Percentiles rank a stretch among this genome's conserved stretches.
Evolutionary conservation across 306 rosid species (phyloP).

Genomic region (Rosa multiflora): DNA sequence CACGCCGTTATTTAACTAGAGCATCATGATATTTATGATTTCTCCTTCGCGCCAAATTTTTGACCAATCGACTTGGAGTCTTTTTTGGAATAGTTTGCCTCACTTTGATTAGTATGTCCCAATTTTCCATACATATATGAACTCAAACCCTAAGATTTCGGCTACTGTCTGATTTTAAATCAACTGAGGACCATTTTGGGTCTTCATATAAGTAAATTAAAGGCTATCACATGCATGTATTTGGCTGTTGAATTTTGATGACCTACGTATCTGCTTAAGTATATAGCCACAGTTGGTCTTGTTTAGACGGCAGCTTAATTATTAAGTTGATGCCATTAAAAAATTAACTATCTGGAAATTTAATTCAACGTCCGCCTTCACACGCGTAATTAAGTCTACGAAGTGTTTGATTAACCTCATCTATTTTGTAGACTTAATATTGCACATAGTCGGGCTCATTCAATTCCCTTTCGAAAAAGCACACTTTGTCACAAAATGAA

Average conservation of each 20-base stretch:
- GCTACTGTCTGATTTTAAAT: background rate
- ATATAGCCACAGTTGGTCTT: background rate
- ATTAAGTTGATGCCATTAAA: background rate
- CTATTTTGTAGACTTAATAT: too few relatives aligned
- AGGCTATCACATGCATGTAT: background rate
- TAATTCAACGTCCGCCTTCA: background rate
- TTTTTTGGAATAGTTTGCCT: background rate
- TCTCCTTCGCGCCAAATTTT: background rate
- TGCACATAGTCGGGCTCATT: too few relatives aligned
- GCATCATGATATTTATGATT: background rate
- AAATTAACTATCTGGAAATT: too few relatives aligned
- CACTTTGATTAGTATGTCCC: background rate
- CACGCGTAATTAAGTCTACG: too few relatives aligned
- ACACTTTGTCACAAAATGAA: too few relatives aligned
- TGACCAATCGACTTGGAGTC: background rate
- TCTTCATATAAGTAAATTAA: background rate
- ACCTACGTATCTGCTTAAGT: background rate
- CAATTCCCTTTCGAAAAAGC: too few relatives aligned
- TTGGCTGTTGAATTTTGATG: background rate
- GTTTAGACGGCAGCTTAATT: background rate
- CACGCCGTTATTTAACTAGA: background rate
- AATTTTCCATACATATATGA: background rate
- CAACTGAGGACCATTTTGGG: background rate
- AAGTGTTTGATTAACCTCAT: too few relatives aligned
- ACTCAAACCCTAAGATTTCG: background rate